phyloP scores from a whole-genome alignment of 1,284 basidiomycete species.

The Ustilago sp. region DNA sequence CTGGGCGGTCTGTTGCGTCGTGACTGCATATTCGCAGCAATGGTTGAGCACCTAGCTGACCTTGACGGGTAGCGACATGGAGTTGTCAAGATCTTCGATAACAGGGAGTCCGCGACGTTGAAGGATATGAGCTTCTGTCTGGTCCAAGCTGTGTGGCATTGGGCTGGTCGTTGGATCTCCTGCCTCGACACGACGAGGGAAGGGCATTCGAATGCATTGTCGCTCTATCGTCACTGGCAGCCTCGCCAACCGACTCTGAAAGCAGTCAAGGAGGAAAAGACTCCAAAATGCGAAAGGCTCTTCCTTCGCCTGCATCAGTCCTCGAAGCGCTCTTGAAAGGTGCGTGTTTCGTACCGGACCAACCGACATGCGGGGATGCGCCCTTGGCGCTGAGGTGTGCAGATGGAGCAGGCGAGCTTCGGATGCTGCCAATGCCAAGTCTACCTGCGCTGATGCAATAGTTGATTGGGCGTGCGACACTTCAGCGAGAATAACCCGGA shows the following conservation, averaged over 20 bases:
- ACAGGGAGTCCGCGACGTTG: constrained; percentile 21
- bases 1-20: not conserved
- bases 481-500: constrained; percentile 26
- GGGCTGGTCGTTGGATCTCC: not conserved
- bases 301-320: constrained; percentile 28
- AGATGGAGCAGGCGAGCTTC: constrained; percentile 30
- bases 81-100: constrained; percentile 13
- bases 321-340: constrained; percentile 25
- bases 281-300: constrained; percentile 29
- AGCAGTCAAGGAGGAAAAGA: constrained; percentile 36
- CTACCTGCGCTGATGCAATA: constrained; percentile 6
- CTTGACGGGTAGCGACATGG: constrained; percentile 33
- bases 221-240: constrained; percentile 25
- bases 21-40: constrained; percentile 23
- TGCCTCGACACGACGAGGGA: constrained; percentile 14
- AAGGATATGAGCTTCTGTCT: constrained; percentile 14
- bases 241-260: constrained; percentile 22
- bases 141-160: constrained; percentile 2
- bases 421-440: constrained; percentile 14
- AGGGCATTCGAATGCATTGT: constrained; percentile 17
- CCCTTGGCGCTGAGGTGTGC: constrained; percentile 6
- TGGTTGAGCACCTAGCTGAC: constrained; percentile 29
- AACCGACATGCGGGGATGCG: constrained; percentile 17
- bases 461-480: constrained; percentile 7
- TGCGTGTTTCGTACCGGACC: constrained; percentile 11